Evolutionary conservation across 306 rosid genomes (phyloP).

Genomic region (Echinosophora koreensis): DNA sequence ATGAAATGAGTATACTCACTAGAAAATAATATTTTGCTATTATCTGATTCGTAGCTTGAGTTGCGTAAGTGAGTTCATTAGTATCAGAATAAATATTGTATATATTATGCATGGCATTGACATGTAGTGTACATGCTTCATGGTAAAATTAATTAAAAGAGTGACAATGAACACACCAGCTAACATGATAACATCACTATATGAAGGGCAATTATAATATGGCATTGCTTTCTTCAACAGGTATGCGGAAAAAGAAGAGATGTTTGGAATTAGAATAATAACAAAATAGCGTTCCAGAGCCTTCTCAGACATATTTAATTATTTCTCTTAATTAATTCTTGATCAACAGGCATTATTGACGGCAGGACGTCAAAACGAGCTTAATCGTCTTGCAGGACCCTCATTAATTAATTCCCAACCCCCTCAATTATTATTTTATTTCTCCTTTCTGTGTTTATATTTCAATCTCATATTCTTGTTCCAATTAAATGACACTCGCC

Average conservation of each 20-base stretch:
- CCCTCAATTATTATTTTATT: not conserved
- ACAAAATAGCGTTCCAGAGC: conserved; percentile 21
- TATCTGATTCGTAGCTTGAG: conserved; percentile 21
- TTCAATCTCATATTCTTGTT: not conserved
- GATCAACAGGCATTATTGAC: not conserved
- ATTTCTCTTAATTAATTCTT: conserved; percentile 16
- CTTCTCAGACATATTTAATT: conserved; percentile 10
- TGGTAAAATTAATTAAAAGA: conserved; percentile 7
- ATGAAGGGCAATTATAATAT: not conserved
- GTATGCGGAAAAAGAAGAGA: not conserved
- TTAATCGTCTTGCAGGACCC: not conserved
- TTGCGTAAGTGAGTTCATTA: conserved; percentile 36
- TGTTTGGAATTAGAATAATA: conserved; percentile 14
- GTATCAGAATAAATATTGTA: conserved; percentile 23
- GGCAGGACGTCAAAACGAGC: not conserved
- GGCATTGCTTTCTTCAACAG: not conserved
- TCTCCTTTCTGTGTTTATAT: not conserved
- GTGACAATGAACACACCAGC: not conserved
- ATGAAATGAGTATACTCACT: not conserved
- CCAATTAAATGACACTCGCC: not conserved
- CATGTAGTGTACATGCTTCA: conserved; percentile 18
- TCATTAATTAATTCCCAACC: conserved; percentile 9
- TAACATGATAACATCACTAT: not conserved
- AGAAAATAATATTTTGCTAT: conserved; percentile 8
- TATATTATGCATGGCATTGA: conserved; percentile 5